These are phyloP conservation scores for Thraustochytrium striatum DNA, from an alignment of 352 stramenopile species.

Conservation along the genomic window DNA sequence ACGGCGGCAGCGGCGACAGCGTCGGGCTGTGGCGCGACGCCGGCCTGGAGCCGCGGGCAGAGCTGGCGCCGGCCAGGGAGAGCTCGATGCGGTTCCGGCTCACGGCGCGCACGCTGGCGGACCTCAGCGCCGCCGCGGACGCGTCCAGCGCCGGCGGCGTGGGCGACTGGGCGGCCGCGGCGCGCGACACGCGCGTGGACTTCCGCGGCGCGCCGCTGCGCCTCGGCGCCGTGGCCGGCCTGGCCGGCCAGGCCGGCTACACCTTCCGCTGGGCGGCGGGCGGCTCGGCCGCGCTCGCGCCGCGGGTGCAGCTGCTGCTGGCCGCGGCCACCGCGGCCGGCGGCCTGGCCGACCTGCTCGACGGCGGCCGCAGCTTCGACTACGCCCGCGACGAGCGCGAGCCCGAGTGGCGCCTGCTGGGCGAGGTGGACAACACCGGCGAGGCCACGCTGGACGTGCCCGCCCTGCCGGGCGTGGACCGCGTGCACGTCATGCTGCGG, in stretches of 20 bases:
- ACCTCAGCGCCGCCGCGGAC: neutral
- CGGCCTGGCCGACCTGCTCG: neutral
- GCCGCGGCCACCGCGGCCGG: neutral
- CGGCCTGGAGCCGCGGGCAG: too few relatives aligned
- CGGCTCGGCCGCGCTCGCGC: neutral
- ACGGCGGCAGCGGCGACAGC: too few relatives aligned
- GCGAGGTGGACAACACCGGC: slow-evolving; percentile 13
- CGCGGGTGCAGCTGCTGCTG: neutral
- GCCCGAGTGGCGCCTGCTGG: slow-evolving; percentile 32
- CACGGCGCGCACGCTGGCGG: neutral
- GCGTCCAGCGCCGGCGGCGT: neutral
- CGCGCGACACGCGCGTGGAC: neutral
- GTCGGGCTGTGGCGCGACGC: too few relatives aligned
- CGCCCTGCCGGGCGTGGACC: neutral
- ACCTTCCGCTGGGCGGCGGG: neutral
- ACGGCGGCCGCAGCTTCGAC: neutral
- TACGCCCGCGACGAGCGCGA: slow-evolving; percentile 35
- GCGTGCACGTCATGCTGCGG: slow-evolving; percentile 16
- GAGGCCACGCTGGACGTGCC: slow-evolving; percentile 13
- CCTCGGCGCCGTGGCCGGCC: neutral
- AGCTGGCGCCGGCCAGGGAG: neutral
- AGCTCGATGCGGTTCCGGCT: neutral
- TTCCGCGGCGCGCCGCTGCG: too few relatives aligned
- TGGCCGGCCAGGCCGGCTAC: neutral
- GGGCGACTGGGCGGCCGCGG: neutral